phyloP scores from a whole-genome alignment of 345 rosid genomes.

The Nephelium lappaceum region DNA sequence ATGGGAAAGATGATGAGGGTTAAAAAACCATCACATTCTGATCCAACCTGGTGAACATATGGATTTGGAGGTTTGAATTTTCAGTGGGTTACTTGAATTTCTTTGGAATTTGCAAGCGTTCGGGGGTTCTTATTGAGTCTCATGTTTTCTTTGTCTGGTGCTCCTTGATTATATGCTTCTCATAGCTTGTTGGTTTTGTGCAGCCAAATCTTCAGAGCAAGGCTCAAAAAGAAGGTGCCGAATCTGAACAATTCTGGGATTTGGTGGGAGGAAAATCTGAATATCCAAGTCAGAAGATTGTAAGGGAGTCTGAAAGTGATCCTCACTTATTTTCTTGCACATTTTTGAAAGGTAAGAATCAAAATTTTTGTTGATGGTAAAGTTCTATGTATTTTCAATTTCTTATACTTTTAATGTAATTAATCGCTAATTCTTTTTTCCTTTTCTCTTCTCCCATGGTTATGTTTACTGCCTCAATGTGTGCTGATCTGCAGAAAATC shows the following conservation, averaged over 20 bases:
- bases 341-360: conserved; percentile 61
- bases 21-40: not conserved
- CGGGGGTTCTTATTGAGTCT: not conserved
- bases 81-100: conserved; percentile 2
- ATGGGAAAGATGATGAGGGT: too few relatives aligned
- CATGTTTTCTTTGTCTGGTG: conserved; percentile 9
- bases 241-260: conserved; percentile 93
- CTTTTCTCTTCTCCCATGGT: conserved; percentile 24
- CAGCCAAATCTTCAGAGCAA: conserved; percentile 86
- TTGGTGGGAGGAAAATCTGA: conserved; percentile 85
- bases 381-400: conserved; percentile 6
- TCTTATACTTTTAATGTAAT: conserved; percentile 11
- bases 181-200: conserved; percentile 31
- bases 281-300: conserved; percentile 74
- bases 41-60: not conserved
- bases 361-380: conserved; percentile 11
- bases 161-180: conserved; percentile 14
- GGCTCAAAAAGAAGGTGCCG: conserved; percentile 95
- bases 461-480: conserved; percentile 27
- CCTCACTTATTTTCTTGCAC: conserved; percentile 92
- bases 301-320: conserved; percentile 78
- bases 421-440: conserved; percentile 26
- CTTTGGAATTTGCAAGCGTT: not conserved
- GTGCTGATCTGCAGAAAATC: conserved; percentile 61
- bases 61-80: conserved; percentile 6